Conservation (phyloP, 306 rosid species). For the Acacia acuminata region DNA sequence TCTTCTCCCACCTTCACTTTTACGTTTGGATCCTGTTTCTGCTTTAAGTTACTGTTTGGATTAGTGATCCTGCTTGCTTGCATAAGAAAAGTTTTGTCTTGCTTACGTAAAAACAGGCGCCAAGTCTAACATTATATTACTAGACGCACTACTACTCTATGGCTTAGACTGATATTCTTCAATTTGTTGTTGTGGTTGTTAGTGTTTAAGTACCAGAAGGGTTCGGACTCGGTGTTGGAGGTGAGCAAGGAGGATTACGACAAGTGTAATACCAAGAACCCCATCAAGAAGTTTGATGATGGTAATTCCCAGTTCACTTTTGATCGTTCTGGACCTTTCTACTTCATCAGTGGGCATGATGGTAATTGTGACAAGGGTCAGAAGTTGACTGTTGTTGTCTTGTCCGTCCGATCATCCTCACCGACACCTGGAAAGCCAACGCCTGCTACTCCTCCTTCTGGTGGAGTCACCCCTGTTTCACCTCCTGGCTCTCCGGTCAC, state of each 20-base stretch:
- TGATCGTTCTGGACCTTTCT: conserved; percentile 69
- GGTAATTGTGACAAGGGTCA: conserved; percentile 74
- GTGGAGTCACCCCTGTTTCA: neutral
- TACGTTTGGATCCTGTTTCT: too few relatives aligned
- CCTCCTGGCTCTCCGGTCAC: neutral
- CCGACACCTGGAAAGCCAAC: neutral
- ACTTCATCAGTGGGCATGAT: conserved; percentile 64
- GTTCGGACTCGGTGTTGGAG: conserved; percentile 64
- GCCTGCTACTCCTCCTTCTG: neutral
- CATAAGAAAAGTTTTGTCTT: too few relatives aligned
- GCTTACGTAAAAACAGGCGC: too few relatives aligned
- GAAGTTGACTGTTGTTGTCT: conserved; percentile 56
- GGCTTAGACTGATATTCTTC: neutral
- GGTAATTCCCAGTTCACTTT: conserved; percentile 63
- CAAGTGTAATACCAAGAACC: conserved; percentile 64
- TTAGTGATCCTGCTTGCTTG: too few relatives aligned
- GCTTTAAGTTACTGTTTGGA: neutral
- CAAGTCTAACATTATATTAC: neutral
- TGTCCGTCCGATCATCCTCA: conserved; percentile 42
- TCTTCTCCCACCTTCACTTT: neutral
- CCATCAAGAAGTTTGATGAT: conserved; percentile 60
- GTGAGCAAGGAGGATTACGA: conserved; percentile 71
- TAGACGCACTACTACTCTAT: too few relatives aligned
- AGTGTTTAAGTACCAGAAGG: conserved; percentile 80
- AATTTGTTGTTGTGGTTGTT: neutral